Conservation (phyloP, 345 rosid genomes). For the Mangifera indica region DNA sequence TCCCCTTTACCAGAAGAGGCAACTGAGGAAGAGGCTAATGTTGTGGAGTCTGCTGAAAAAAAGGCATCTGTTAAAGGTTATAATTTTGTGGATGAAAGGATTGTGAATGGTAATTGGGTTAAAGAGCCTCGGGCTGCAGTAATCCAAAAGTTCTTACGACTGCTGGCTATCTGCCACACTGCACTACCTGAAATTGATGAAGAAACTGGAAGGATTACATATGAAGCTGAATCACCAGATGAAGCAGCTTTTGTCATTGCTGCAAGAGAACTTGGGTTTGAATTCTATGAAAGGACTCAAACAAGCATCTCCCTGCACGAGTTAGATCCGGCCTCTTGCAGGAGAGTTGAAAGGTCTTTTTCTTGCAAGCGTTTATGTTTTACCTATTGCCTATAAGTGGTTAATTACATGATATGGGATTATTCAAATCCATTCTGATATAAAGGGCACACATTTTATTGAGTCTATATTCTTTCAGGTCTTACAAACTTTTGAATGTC, state of each 20-base stretch:
- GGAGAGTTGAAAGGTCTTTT: slow-evolving; percentile 56
- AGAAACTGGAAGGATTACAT: slow-evolving; percentile 60
- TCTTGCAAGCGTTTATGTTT: background rate
- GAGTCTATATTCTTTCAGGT: slow-evolving; percentile 43
- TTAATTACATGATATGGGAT: background rate
- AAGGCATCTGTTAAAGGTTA: slow-evolving; percentile 65
- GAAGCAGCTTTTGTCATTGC: slow-evolving; percentile 96
- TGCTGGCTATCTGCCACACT: slow-evolving; percentile 88
- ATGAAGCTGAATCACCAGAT: slow-evolving; percentile 97
- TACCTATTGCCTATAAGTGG: background rate
- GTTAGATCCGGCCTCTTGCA: slow-evolving; percentile 55
- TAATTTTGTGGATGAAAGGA: slow-evolving; percentile 79
- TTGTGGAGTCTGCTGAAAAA: slow-evolving; percentile 29
- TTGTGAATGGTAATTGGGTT: slow-evolving; percentile 70
- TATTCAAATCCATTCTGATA: background rate
- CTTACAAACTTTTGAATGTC: slow-evolving; percentile 62
- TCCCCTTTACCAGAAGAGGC: slow-evolving; percentile 44
- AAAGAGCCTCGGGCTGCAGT: slow-evolving; percentile 51
- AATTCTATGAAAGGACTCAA: slow-evolving; percentile 78
- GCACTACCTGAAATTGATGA: slow-evolving; percentile 89
- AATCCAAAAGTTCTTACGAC: slow-evolving; percentile 59
- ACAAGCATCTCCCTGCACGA: slow-evolving; percentile 64
- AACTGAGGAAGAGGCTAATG: slow-evolving; percentile 29
- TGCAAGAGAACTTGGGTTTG: slow-evolving; percentile 89
- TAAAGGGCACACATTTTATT: background rate